These are phyloP conservation scores for Suillus variegatus DNA, from an alignment of 768 basidiomycete species.

Conservation along the genomic window DNA sequence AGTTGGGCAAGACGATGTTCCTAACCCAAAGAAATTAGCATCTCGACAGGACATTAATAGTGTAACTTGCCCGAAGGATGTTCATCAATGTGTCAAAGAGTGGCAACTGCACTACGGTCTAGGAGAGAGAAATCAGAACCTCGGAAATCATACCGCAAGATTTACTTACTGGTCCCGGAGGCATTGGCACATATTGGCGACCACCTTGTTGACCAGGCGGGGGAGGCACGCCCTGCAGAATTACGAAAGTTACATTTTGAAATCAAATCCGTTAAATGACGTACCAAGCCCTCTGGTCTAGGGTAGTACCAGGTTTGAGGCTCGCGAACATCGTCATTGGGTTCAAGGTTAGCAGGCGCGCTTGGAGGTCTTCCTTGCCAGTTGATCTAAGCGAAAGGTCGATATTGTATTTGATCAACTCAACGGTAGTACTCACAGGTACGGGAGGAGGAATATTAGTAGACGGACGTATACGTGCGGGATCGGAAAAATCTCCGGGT, in stretches of 20 bases:
- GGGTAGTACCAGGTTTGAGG: slow-evolving; percentile 27
- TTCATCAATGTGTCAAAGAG: slow-evolving; percentile 72
- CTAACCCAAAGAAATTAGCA: slow-evolving; percentile 36
- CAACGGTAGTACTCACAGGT: slow-evolving; percentile 16
- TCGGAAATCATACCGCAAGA: neutral
- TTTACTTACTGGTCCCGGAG: slow-evolving; percentile 54
- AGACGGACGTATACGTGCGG: neutral
- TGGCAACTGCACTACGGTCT: slow-evolving; percentile 66
- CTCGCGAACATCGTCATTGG: slow-evolving; percentile 17
- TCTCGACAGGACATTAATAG: slow-evolving; percentile 5
- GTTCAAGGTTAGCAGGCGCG: slow-evolving; percentile 24
- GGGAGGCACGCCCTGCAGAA: slow-evolving; percentile 26
- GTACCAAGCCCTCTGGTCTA: slow-evolving; percentile 16
- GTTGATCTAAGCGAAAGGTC: neutral
- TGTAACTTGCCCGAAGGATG: slow-evolving; percentile 56
- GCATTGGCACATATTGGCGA: slow-evolving; percentile 45
- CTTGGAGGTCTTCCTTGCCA: slow-evolving; percentile 18
- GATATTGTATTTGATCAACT: neutral
- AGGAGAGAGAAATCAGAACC: slow-evolving; percentile 11
- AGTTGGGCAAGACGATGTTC: slow-evolving; percentile 75
- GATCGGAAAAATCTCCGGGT: slow-evolving; percentile 13
- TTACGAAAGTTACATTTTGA: neutral
- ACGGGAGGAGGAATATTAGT: slow-evolving; percentile 27
- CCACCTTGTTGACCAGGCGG: slow-evolving; percentile 26
- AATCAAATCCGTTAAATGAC: slow-evolving; percentile 4